phyloP scores from a whole-genome alignment of 2,329 filamentous ascomycete species.

The Colletotrichum tofieldiae region DNA sequence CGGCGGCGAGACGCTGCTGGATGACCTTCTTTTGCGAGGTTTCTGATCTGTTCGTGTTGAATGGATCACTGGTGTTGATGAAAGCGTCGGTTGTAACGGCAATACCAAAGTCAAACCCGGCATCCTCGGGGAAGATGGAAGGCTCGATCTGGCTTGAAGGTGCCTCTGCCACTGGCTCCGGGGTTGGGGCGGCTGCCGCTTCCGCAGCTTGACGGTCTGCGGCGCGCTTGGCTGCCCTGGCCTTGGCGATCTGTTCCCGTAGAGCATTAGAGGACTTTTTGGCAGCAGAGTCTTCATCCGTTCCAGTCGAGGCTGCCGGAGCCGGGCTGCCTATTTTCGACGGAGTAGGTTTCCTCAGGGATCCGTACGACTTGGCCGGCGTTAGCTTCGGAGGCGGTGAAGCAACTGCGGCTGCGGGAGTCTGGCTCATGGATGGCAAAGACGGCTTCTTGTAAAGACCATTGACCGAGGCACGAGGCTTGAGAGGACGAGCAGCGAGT shows the following conservation, averaged over 20 bases:
- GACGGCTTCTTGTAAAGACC: conserved; percentile 71
- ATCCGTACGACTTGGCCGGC: conserved; percentile 35
- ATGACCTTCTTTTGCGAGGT: conserved; percentile 77
- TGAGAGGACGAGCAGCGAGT: conserved; percentile 61
- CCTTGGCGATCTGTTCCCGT: conserved; percentile 92
- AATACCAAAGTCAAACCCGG: conserved; percentile 63
- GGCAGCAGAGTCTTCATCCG: conserved; percentile 46
- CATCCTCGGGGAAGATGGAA: conserved; percentile 63
- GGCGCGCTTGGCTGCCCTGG: conserved; percentile 84
- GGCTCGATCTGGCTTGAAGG: conserved; percentile 31
- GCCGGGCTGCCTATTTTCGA: conserved; percentile 22
- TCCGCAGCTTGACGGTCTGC: conserved; percentile 54
- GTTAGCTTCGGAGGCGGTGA: conserved; percentile 31
- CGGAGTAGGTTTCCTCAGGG: conserved; percentile 26
- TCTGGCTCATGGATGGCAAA: conserved; percentile 55
- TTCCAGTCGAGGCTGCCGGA: conserved; percentile 46
- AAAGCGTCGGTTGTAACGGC: conserved; percentile 72
- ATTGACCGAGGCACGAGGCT: conserved; percentile 67
- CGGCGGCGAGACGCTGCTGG: conserved; percentile 79
- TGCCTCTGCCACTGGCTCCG: conserved; percentile 1
- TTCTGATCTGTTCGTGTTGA: conserved; percentile 75
- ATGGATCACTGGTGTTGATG: conserved; percentile 78
- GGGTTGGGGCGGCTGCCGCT: not conserved
- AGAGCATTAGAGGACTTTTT: conserved; percentile 84
- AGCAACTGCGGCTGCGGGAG: not conserved